Percentiles rank a stretch among this genome's conserved stretches.
Conservation (phyloP, 202 grass and related monocot species). For the Schoenoplectus tabernaemontani region DNA sequence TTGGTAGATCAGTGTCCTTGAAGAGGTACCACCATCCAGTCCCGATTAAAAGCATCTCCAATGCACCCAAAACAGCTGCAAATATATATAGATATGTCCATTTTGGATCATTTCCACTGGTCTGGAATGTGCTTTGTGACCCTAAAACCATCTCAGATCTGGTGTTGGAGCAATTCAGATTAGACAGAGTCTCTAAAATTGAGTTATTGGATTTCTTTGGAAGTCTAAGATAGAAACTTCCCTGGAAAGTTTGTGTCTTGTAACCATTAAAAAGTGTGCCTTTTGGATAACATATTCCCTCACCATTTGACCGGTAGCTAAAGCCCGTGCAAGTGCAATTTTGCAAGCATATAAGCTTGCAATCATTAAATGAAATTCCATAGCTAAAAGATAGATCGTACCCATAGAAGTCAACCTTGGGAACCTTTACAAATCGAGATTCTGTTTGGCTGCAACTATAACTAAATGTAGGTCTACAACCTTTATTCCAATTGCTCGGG, state of each 20-base stretch:
- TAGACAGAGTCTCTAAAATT: slow-evolving; percentile 15
- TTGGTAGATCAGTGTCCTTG: slow-evolving; percentile 38
- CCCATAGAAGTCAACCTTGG: slow-evolving; percentile 49
- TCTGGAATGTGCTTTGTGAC: slow-evolving; percentile 38
- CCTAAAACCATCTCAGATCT: slow-evolving; percentile 28
- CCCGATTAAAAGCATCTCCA: slow-evolving; percentile 39
- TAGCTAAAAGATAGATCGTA: slow-evolving; percentile 31
- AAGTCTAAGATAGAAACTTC: slow-evolving; percentile 53
- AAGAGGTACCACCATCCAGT: slow-evolving; percentile 74
- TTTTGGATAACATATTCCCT: slow-evolving; percentile 46
- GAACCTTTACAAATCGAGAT: slow-evolving; percentile 49
- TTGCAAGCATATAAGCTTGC: slow-evolving; percentile 29
- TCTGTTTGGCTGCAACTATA: slow-evolving; percentile 30
- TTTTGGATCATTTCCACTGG: slow-evolving; percentile 19
- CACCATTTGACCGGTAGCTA: slow-evolving; percentile 31
- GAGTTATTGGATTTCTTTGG: slow-evolving; percentile 32
- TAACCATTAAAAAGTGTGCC: slow-evolving; percentile 53
- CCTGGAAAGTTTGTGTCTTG: slow-evolving; percentile 31
- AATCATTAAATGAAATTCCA: slow-evolving; percentile 36
- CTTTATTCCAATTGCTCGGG: slow-evolving; percentile 39
- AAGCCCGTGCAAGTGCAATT: slow-evolving; percentile 46
- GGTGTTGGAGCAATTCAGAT: slow-evolving; percentile 24
- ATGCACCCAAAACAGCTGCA: slow-evolving; percentile 32
- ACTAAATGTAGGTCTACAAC: background rate
- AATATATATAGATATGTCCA: slow-evolving; percentile 53